Evolutionary conservation across 164 flowering plant genomes (phyloP).

Genomic region (Euptelea pleiosperma): DNA sequence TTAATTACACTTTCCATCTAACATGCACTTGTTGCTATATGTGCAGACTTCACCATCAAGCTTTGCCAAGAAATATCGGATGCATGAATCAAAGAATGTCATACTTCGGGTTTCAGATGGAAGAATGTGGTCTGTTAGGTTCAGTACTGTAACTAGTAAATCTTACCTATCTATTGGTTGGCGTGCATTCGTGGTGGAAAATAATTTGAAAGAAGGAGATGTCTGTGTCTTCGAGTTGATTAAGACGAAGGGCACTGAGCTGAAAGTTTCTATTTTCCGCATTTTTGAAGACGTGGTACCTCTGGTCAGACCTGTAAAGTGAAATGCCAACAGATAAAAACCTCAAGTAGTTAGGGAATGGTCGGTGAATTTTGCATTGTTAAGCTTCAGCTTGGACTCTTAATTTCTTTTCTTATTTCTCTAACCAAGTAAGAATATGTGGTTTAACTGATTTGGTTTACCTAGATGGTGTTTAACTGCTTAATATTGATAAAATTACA

Average conservation of each 20-base stretch:
- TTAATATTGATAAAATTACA: too few relatives aligned
- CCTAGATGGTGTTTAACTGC: too few relatives aligned
- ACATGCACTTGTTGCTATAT: too few relatives aligned
- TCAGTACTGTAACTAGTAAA: not conserved
- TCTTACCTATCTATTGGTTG: constrained; percentile 9
- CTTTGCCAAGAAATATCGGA: constrained; percentile 1
- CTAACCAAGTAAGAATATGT: too few relatives aligned
- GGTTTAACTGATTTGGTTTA: too few relatives aligned
- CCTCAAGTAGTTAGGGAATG: not conserved
- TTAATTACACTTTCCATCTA: too few relatives aligned
- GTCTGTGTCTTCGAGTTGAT: constrained; percentile 25
- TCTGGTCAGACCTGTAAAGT: not conserved
- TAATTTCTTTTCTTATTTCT: too few relatives aligned
- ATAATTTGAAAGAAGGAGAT: constrained; percentile 25
- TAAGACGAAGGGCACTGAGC: not conserved
- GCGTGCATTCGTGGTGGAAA: constrained; percentile 15
- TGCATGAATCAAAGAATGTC: not conserved
- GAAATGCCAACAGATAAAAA: not conserved
- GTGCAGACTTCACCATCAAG: constrained; percentile 13
- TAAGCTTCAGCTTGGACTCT: too few relatives aligned
- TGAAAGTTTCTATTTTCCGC: constrained; percentile 11
- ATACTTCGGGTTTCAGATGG: constrained; percentile 9
- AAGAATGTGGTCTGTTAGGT: constrained; percentile 9
- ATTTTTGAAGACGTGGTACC: not conserved
- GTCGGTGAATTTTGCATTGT: too few relatives aligned